Base-by-base conservation (phyloP, 2,329 filamentous ascomycete genomes). In the Aspergillus aculeatinus region DNA sequence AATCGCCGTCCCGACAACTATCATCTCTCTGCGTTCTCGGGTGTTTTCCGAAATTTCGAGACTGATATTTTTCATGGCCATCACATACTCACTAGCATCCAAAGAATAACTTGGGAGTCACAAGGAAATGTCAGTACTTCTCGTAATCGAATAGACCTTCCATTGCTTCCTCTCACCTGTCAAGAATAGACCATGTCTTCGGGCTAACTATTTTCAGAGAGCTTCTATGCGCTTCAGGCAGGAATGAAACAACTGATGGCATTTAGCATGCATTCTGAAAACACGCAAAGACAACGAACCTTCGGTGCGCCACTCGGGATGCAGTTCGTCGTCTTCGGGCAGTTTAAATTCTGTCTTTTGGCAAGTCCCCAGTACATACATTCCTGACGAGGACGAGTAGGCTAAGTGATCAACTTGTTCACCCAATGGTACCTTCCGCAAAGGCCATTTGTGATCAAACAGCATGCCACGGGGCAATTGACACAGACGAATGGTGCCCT, bases 1-100 rank as follows among this genome's bases (percentile, higher is more conserved):
- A 27, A 95, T 84, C 1, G 92, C 89, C 0, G 94, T 96, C 14
- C 94, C 95, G 1, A 97, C 88, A 0, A 89, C 87, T 54, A 99
- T 84, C 51, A 98, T 83, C 70, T 90, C 88, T 68, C 87, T 89
- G 16, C 92, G 87, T 72, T 96, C 90, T 71, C 95, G 91, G 0
- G 92, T 97, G 35, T 89, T 87, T 76, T 99, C 95, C 0, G 93
- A 97, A 7, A 96, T 83, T 75, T 98, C 95, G 14, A 99, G 85
- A 57, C 90, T 89, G 44, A 98, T 83, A 4, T 89, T 89, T 73
- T 94, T 88, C 69, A 98, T 85, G 62, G 89, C 91, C 72, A 95
- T 88, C 14, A 96, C 82, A 12, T 87, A 85, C 76, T 97, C 94
- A 63, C 84, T 88, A 0, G 85, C 79, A 57, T 93, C 90, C 65